Evolutionary conservation across 2,329 filamentous ascomycete species (phyloP).

Genomic region (Cryphonectria japonica): DNA sequence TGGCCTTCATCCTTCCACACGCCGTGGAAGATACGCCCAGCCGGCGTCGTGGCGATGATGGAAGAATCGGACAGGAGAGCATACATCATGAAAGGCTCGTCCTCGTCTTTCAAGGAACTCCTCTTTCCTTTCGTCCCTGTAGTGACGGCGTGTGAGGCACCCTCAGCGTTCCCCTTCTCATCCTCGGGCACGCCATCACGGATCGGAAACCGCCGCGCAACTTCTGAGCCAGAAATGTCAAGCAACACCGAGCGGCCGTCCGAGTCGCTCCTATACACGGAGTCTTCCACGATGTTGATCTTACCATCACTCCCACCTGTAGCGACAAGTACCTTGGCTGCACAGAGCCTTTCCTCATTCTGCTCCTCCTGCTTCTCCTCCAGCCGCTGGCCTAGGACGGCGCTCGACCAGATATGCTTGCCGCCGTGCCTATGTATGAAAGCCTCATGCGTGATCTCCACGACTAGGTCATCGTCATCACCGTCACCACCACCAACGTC

Average conservation of each 20-base stretch:
- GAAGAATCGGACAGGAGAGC: constrained; percentile 58
- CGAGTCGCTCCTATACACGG: constrained; percentile 11
- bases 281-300: constrained; percentile 51
- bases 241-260: constrained; percentile 6
- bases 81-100: constrained; percentile 49
- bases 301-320: constrained; percentile 88
- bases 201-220: neutral
- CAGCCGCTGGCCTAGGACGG: constrained; percentile 41
- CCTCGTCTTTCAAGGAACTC: constrained; percentile 10
- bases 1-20: constrained; percentile 35
- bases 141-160: neutral
- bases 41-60: constrained; percentile 62
- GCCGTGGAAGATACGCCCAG: constrained; percentile 61
- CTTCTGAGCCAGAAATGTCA: neutral
- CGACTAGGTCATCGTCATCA: constrained; percentile 25
- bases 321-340: constrained; percentile 48
- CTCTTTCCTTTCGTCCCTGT: neutral
- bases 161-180: neutral
- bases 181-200: neutral
- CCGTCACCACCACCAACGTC: constrained; percentile 38
- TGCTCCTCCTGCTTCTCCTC: constrained; percentile 28
- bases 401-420: constrained; percentile 88
- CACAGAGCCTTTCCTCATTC: neutral
- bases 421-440: constrained; percentile 72
- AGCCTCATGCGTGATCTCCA: constrained; percentile 54